These are phyloP conservation scores for Tulasnella sp. DNA, from an alignment of 768 basidiomycete species.

Conservation along the genomic window DNA sequence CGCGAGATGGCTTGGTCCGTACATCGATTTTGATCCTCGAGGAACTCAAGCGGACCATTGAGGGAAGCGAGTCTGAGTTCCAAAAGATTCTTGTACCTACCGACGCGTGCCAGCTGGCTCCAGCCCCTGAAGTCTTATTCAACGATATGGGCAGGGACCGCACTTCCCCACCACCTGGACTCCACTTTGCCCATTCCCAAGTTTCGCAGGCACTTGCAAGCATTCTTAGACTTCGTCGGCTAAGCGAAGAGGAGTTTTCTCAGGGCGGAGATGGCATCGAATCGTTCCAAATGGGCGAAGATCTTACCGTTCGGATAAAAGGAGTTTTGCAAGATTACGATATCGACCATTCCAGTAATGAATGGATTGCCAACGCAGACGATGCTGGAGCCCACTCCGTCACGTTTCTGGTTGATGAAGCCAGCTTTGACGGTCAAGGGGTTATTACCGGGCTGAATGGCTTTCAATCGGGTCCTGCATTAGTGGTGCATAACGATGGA, in stretches of 20 bases:
- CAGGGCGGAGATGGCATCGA: conserved; percentile 26
- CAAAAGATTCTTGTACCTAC: not conserved
- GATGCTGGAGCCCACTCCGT: conserved; percentile 43
- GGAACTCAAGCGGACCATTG: not conserved
- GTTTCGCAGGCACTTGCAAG: conserved; percentile 12
- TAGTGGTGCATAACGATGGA: conserved; percentile 42
- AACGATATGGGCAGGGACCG: not conserved
- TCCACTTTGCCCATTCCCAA: conserved; percentile 2
- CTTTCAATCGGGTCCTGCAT: conserved; percentile 34
- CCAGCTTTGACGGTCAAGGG: not conserved
- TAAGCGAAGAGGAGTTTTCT: conserved; percentile 23
- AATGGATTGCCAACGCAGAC: conserved; percentile 48
- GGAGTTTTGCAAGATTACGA: conserved; percentile 40
- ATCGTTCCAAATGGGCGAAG: conserved; percentile 40
- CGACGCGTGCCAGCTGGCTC: not conserved
- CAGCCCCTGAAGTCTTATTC: not conserved
- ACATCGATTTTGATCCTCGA: not conserved
- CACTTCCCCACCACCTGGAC: not conserved
- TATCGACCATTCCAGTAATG: conserved; percentile 38
- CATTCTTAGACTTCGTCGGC: conserved; percentile 21
- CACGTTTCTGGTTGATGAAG: conserved; percentile 36
- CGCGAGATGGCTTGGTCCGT: not conserved
- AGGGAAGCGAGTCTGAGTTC: not conserved
- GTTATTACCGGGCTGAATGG: conserved; percentile 34
- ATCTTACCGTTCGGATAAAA: conserved; percentile 37